Base-by-base conservation (phyloP, 345 rosid species). In the Eucalyptus globulus region DNA sequence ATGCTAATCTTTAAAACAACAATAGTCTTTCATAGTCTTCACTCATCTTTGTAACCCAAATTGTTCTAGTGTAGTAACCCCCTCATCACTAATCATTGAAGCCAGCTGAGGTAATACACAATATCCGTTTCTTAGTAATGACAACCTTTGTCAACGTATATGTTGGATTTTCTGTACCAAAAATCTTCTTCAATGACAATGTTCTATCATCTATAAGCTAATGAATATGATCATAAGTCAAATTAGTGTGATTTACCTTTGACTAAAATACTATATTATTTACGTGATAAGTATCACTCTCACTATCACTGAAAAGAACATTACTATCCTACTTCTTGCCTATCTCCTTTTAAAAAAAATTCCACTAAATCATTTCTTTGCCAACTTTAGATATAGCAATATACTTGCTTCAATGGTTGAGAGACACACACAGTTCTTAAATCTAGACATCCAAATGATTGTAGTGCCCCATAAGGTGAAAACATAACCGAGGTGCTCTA, bases 81-180 rank as follows among this genome's bases (percentile, higher is more conserved):
- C n/a, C n/a, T 56, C 62, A 56, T 56, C 62, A 56, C 27, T 56
- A 56, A 56, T 9, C 29, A 56, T 56, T 56, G 27, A 56, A 56
- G 62, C 29, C 6, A 56, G 6, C 29, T 56, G 2, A 56, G 29
- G 62, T 56, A 56, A 56, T 56, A 6, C 26, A 1, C 3, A 21
- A 1, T 56, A 29, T 21, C 29, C 0, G 3, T 56, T 22, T 56
- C 0, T 24, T 9, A 1, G 29, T 21, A 6, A 13, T 56, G 29
- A 56, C 62, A 56, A 56, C 62, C 29, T 56, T 56, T 56, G 62
- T 56, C 5, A 0, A 56, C 6, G 1, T 22, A 22, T 56, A 56
- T 56, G 62, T 56, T 56, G 62, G 60, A 56, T 56, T 56, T 56
- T 56, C 27, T 22, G 6, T 22, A 22, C 62, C 26, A 56, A 56